Base-by-base conservation (phyloP, 768 basidiomycete genomes). In the Astraeus odoratus region DNA sequence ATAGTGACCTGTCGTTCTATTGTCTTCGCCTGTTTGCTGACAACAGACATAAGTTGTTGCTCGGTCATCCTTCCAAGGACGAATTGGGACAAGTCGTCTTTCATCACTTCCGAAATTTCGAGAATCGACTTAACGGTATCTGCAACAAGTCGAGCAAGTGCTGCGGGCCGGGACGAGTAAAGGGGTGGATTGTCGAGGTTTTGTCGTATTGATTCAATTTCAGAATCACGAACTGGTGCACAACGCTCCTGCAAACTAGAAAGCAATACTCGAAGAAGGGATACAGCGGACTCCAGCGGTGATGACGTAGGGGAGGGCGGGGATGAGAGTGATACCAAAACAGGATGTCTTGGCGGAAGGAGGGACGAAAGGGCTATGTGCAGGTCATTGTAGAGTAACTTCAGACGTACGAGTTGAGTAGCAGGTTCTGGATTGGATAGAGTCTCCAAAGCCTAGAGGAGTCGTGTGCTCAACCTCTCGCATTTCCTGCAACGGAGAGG, bases 231-330 rank as follows among this genome's bases (percentile, higher is more conserved):
- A 15, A 73, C 65, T 5, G 86, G 84, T 2, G 85, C 82, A 42
- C 83, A 86, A 38, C 85, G 77, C 54, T 76, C 60, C 15, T 72
- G 72, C 10, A 87, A 64, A 20, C 71, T 67, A 6, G 49, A 37
- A 9, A 86, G 61, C 8, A 80, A 63, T 42, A 82, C 80, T 24
- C 70, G 72, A 22, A 86, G 66, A 44, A 81, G 66, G 24, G 60
- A 62, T n/a, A 77, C 53, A 15, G 75, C 69, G 16, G 81, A 80
- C 36, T 74, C 70, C 13, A 87, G 67, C 0, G 83, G 84, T 1
- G 81, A 78, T 1, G 81, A 76, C 0, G 85, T 83, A 0, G 86
- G 86, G 1, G 83, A 69, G 9, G 81, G 64, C 0, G 80, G 84
- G 2, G 75, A 69, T 5, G 78, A 73, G 18, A 87, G 66, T 0